Evolutionary conservation across 768 basidiomycete genomes (phyloP), one percentile per base, ranked within the genome.

Genomic region (Lactifluus hygrophoroides): DNA sequence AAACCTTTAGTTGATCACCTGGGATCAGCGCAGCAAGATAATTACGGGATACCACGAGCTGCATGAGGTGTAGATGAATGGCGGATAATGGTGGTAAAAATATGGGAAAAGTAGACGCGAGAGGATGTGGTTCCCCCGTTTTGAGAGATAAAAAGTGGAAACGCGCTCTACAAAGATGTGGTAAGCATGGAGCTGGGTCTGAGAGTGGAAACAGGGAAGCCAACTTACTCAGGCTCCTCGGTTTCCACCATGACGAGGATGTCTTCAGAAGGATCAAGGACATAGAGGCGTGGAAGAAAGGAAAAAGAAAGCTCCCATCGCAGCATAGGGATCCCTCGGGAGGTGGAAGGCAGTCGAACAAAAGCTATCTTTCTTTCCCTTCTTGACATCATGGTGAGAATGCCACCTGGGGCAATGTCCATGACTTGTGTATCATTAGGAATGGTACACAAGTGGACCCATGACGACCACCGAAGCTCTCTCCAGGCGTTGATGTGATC

Each of bases 91-190:
- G 45, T 19, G 25, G 30, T 10, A 47, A 37, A 25, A 21, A 47
- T n/a, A 34, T 7, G n/a, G 17, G 10, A 47, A 32, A 21, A 17
- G 3, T 16, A 13, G 51, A 51, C 23, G 51, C 57, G 11, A 54
- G 32, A 5, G 38, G 57, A 48, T 58, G 57, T 2, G 51, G 57
- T 42, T 47, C 46, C 3, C 57, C 51, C 38, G 38, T 54, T 32
- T 40, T 53, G 37, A 58, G 51, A 30, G 57, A 57, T 9, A 57
- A 38, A 14, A 53, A 47, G 37, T 52, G 57, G 11, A 53, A 14
- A 21, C 23, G 11, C 23, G 23, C 42, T 27, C 51, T 58, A 42
- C 19, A 42, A 34, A 42, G n/a, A 2, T 19, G 17, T 17, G 23
- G 25, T 42, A 42, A 46, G 37, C 9, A 14, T 16, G 11, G 48